phyloP scores from a whole-genome alignment of 768 basidiomycete genomes.

The Suillus tomentosus region DNA sequence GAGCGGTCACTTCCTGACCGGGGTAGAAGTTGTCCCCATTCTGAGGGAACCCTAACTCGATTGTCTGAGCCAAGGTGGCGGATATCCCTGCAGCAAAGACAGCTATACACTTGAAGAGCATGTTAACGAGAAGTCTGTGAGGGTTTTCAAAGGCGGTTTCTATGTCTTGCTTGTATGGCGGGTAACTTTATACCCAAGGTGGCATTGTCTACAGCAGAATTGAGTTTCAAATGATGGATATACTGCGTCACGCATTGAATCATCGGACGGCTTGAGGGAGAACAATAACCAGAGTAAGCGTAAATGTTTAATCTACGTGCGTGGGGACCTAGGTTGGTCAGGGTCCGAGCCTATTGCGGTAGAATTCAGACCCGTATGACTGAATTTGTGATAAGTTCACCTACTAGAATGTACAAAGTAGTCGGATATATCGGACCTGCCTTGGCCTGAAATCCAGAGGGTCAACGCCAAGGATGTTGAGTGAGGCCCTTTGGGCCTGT shows the following conservation, averaged over 20 bases:
- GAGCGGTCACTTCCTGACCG: slow-evolving; percentile 23
- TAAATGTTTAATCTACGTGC: not conserved
- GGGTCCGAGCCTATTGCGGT: not conserved
- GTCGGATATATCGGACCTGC: too few species aligned
- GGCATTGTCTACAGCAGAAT: not conserved
- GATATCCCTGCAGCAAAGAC: slow-evolving; percentile 14
- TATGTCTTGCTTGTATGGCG: not conserved
- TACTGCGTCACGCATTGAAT: not conserved
- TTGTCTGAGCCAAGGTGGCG: slow-evolving; percentile 29
- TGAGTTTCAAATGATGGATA: not conserved
- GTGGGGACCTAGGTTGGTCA: not conserved
- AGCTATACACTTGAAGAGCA: slow-evolving; percentile 10
- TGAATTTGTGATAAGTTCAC: too few species aligned
- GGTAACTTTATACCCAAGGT: not conserved
- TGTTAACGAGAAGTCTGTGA: not conserved
- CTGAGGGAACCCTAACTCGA: slow-evolving; percentile 26
- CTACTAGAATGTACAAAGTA: too few species aligned
- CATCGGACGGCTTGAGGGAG: not conserved
- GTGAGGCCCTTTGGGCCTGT: too few species aligned
- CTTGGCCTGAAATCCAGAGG: too few species aligned
- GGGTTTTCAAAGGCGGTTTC: not conserved
- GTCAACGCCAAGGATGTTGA: too few species aligned
- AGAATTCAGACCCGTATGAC: not conserved
- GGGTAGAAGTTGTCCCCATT: slow-evolving; percentile 19
- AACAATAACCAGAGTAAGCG: too few species aligned